phyloP scores from a whole-genome alignment of 2,329 filamentous ascomycete genomes.

The Esteya vermicola region DNA sequence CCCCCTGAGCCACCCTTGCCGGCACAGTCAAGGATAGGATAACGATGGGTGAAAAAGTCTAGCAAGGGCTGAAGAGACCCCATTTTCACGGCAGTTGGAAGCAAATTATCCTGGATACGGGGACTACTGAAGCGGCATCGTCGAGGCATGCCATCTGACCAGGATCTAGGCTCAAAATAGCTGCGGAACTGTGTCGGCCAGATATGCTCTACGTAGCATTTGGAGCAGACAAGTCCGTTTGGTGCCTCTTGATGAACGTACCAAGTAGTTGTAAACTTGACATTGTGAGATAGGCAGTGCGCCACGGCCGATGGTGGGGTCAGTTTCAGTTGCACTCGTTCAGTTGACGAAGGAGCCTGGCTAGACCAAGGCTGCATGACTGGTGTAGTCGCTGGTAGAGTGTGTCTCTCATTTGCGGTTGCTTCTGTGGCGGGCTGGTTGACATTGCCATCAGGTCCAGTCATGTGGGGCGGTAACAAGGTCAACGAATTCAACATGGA shows the following conservation, averaged over 20 bases:
- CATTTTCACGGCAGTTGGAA: constrained; percentile 16
- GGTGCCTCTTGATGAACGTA: not conserved
- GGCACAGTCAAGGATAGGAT: constrained; percentile 16
- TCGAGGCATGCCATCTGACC: constrained; percentile 4
- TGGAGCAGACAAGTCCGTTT: not conserved
- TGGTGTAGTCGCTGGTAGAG: too few relatives aligned
- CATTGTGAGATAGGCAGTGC: too few relatives aligned
- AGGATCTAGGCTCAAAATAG: not conserved
- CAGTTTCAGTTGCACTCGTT: too few relatives aligned
- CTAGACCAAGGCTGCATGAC: too few relatives aligned
- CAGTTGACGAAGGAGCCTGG: too few relatives aligned
- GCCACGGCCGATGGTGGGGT: too few relatives aligned
- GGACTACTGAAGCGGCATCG: constrained; percentile 18
- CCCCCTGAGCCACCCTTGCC: constrained; percentile 11
- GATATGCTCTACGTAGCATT: not conserved
- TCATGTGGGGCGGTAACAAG: too few relatives aligned
- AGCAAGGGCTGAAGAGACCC: constrained; percentile 14
- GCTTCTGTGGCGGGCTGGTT: too few relatives aligned
- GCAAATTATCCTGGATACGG: constrained; percentile 20
- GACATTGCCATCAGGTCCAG: too few relatives aligned
- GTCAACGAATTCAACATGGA: too few relatives aligned
- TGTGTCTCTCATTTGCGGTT: too few relatives aligned
- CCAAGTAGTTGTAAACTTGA: not conserved
- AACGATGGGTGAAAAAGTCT: constrained; percentile 16
- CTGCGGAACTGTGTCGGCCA: not conserved